Evolutionary conservation across 768 basidiomycete species (phyloP).

Genomic region (Crassisporium funariophilum): DNA sequence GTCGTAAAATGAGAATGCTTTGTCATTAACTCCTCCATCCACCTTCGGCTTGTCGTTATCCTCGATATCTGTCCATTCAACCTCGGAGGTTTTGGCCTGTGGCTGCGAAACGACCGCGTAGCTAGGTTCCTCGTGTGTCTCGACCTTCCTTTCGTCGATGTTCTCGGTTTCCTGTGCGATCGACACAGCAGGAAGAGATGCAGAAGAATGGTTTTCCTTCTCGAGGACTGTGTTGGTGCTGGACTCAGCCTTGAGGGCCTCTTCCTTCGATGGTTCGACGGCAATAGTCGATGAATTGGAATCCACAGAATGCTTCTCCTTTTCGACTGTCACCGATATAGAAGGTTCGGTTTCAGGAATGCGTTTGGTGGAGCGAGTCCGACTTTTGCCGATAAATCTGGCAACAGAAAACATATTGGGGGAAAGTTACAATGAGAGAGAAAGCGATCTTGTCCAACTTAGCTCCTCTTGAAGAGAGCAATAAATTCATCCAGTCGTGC

Average conservation of each 20-base stretch:
- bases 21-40: neutral
- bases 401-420: conserved; percentile 15
- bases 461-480: too few relatives aligned
- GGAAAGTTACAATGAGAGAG: too few relatives aligned
- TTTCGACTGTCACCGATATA: neutral
- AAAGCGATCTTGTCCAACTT: too few relatives aligned
- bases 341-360: neutral
- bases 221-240: too few relatives aligned
- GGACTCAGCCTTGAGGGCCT: too few relatives aligned
- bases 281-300: neutral
- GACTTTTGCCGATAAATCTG: conserved; percentile 8
- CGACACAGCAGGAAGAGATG: neutral
- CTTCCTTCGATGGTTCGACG: too few relatives aligned
- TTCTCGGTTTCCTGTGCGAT: neutral
- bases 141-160: neutral
- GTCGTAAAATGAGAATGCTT: neutral
- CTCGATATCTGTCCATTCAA: conserved; percentile 14
- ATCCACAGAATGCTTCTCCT: neutral
- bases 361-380: conserved; percentile 1
- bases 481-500: too few relatives aligned
- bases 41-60: neutral
- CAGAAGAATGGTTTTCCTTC: neutral
- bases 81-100: conserved; percentile 9
- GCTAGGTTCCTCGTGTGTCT: conserved; percentile 10
- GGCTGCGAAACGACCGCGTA: conserved; percentile 14